A percentile compares a stretch with the other conserved stretches of the same genome.
Conservation (phyloP, 495 filamentous ascomycete genomes). For the Neurospora sp. region DNA sequence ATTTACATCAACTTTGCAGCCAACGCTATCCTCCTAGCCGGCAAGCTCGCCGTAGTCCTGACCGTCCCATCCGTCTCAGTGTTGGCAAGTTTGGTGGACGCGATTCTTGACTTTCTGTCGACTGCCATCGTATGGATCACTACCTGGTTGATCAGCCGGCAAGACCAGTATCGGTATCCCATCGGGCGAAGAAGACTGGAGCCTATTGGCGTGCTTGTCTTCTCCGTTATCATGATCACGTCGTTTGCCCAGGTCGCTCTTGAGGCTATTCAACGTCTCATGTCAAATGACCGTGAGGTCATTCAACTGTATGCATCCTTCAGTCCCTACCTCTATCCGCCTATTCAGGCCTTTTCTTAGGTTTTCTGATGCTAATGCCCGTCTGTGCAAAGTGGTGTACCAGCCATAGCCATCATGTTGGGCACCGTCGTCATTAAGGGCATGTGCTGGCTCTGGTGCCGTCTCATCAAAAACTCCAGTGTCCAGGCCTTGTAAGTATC, state of each 20-base stretch:
- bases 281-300: conserved; percentile 51
- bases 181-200: conserved; percentile 66
- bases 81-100: conserved; percentile 81
- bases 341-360: neutral
- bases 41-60: conserved; percentile 70
- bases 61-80: conserved; percentile 80
- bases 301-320: conserved; percentile 46
- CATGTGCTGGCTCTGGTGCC: conserved; percentile 84
- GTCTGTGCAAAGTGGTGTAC: conserved; percentile 33
- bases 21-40: conserved; percentile 64
- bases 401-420: conserved; percentile 73
- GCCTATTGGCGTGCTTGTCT: conserved; percentile 69
- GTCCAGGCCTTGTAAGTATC: conserved; percentile 68
- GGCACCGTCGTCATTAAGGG: conserved; percentile 74
- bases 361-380: neutral
- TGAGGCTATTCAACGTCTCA: conserved; percentile 59
- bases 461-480: conserved; percentile 75
- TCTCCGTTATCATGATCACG: conserved; percentile 76
- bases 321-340: no score
- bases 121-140: conserved; percentile 83
- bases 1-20: conserved; percentile 83
- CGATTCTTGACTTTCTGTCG: conserved; percentile 73
- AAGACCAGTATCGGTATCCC: conserved; percentile 75
- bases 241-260: conserved; percentile 79
- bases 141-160: conserved; percentile 59